A percentile compares a stretch with the other conserved stretches of the same genome.
Evolutionary conservation across 805 yeast species (phyloP).

Genomic region (Wickerhamomyces pijperi): DNA sequence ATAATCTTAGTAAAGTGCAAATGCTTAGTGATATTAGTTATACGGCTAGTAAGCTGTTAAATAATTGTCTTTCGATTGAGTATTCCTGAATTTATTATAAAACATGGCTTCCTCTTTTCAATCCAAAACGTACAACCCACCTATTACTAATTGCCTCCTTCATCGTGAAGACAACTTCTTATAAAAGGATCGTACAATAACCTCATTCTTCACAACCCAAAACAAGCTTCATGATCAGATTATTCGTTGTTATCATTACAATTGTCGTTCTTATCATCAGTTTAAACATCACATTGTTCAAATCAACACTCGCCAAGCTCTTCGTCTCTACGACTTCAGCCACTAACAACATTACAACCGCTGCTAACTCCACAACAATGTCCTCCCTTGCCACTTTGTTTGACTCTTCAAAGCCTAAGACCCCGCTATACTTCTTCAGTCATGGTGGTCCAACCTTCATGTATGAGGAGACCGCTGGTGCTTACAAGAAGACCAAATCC

Average conservation of each 20-base stretch:
- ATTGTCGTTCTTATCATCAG: conserved; percentile 4
- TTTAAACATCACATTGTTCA: conserved; percentile 10
- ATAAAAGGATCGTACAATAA: too few species aligned
- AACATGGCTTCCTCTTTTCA: too few species aligned
- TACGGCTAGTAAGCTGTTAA: too few species aligned
- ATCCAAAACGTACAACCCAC: too few species aligned
- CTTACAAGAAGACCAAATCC: conserved; percentile 37
- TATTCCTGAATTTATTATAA: too few species aligned
- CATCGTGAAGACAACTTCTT: too few species aligned
- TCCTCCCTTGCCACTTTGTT: conserved; percentile 4
- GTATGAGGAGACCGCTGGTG: conserved; percentile 46
- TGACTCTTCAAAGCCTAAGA: conserved; percentile 13
- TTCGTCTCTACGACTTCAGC: background rate
- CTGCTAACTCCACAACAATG: background rate
- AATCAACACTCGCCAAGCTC: conserved; percentile 4
- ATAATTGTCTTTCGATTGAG: too few species aligned
- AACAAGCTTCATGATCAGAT: background rate
- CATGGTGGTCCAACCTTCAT: conserved; percentile 82
- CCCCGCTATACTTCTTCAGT: conserved; percentile 60
- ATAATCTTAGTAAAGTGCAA: too few species aligned
- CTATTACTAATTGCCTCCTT: too few species aligned
- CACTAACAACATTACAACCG: conserved; percentile 1
- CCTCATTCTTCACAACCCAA: too few species aligned
- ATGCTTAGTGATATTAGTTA: too few species aligned
- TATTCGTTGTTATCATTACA: background rate